Percentiles rank a stretch among this genome's conserved stretches.
phyloP scores from a whole-genome alignment of 192 early-diverging fungal species.

The Diversispora epigaea region DNA sequence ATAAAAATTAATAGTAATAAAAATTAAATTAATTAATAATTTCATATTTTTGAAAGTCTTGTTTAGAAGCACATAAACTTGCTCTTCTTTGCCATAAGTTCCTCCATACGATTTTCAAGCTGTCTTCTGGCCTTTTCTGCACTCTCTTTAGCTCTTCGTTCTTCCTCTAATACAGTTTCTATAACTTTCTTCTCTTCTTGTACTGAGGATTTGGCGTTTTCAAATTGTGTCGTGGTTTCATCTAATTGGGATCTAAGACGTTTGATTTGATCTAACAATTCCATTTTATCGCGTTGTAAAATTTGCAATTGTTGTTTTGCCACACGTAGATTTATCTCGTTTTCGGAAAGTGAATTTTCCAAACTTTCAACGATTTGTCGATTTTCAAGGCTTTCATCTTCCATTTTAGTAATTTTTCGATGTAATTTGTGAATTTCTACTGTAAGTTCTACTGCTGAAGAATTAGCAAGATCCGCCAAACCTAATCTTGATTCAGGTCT shows the following conservation, averaged over 20 bases:
- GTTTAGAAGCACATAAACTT: slow-evolving; percentile 60
- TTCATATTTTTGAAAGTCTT: no score
- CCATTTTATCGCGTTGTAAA: slow-evolving; percentile 41
- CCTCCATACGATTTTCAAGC: slow-evolving; percentile 57
- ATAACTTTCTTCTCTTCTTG: slow-evolving; percentile 42
- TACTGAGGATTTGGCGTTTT: slow-evolving; percentile 27
- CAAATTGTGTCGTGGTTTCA: slow-evolving; percentile 35
- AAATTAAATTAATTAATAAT: no score
- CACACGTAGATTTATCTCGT: slow-evolving; percentile 43
- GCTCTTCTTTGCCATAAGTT: slow-evolving; percentile 55
- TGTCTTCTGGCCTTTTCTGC: slow-evolving; percentile 52
- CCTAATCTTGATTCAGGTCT: slow-evolving; percentile 26
- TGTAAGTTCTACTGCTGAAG: slow-evolving; percentile 19
- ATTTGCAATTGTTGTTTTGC: slow-evolving; percentile 42
- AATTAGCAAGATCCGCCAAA: neutral
- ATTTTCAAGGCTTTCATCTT: slow-evolving; percentile 41
- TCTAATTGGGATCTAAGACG: slow-evolving; percentile 40
- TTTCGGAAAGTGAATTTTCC: slow-evolving; percentile 46
- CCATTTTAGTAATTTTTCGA: slow-evolving; percentile 39
- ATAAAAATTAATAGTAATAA: no score
- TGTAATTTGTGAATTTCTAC: slow-evolving; percentile 35
- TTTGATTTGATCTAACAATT: slow-evolving; percentile 40
- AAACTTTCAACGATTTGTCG: slow-evolving; percentile 36
- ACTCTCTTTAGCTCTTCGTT: slow-evolving; percentile 50
- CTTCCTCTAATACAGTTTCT: slow-evolving; percentile 44